Conservation (phyloP, 495 filamentous ascomycete genomes). For the Xylaria longipes region DNA sequence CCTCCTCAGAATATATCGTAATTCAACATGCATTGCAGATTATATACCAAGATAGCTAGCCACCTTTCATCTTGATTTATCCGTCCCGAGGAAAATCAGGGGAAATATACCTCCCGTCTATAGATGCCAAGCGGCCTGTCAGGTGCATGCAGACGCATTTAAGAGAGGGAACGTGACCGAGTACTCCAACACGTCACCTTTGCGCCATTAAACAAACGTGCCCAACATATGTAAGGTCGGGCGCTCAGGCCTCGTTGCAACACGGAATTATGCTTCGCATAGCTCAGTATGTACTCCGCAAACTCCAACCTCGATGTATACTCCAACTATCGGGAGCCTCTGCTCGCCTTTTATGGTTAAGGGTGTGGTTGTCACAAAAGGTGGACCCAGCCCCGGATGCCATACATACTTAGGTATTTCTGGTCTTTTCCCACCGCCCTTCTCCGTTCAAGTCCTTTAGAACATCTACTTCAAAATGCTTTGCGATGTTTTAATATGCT, state of each 20-base stretch:
- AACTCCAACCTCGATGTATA: conserved; percentile 9
- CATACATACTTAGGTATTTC: conserved; percentile 3
- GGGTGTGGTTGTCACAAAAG: not conserved
- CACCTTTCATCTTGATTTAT: conserved; percentile 1
- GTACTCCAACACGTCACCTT: conserved; percentile 16
- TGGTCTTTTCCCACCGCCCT: not conserved
- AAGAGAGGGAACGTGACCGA: conserved; percentile 21
- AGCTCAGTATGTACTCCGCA: conserved; percentile 18
- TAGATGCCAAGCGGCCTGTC: not conserved
- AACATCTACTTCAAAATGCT: not conserved
- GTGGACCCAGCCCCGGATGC: not conserved
- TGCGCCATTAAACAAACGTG: not conserved
- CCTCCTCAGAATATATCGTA: not conserved
- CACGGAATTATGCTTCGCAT: not conserved
- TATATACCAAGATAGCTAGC: not conserved
- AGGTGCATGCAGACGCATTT: conserved; percentile 18
- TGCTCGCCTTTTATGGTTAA: not conserved
- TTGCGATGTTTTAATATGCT: not conserved
- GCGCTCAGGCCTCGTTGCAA: conserved; percentile 16
- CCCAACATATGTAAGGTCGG: conserved; percentile 3
- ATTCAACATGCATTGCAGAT: not conserved
- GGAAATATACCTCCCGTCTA: not conserved
- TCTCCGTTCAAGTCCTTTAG: not conserved
- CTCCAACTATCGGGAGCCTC: conserved; percentile 11
- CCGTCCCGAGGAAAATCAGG: not conserved